phyloP scores from a whole-genome alignment of 805 yeast species.

The Kodamaea leandrae region DNA sequence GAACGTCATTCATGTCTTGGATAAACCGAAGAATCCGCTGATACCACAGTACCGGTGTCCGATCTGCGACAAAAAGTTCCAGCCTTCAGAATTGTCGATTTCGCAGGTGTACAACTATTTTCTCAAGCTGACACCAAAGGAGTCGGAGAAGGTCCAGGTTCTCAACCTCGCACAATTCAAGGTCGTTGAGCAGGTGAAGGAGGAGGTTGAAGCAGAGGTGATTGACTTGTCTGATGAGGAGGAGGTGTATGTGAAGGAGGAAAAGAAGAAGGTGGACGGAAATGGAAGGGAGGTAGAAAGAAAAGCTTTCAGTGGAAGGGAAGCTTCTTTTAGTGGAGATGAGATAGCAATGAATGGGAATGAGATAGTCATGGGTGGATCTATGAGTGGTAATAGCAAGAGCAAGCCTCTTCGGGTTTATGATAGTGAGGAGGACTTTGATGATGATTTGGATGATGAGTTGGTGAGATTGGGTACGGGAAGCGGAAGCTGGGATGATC shows the following conservation, averaged over 20 bases:
- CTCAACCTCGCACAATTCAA: conserved; percentile 33
- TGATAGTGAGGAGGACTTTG: conserved; percentile 17
- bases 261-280: neutral
- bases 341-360: neutral
- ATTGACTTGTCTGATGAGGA: conserved; percentile 34
- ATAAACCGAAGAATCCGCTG: neutral
- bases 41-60: conserved; percentile 34
- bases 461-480: conserved; percentile 25
- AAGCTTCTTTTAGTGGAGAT: neutral
- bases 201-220: conserved; percentile 15
- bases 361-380: too few species aligned
- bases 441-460: conserved; percentile 33
- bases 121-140: conserved; percentile 37
- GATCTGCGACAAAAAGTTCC: conserved; percentile 35
- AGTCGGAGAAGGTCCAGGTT: conserved; percentile 34
- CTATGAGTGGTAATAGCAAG: too few species aligned
- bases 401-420: too few species aligned
- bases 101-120: conserved; percentile 42
- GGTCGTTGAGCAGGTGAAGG: conserved; percentile 27
- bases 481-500: conserved; percentile 40
- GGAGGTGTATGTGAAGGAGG: conserved; percentile 3
- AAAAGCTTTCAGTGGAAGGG: neutral
- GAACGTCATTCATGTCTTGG: too few species aligned
- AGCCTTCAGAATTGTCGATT: conserved; percentile 32
- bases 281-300: neutral